Evolutionary conservation across 2,329 filamentous ascomycete genomes (phyloP).

Genomic region (Fusarium azukiicola): DNA sequence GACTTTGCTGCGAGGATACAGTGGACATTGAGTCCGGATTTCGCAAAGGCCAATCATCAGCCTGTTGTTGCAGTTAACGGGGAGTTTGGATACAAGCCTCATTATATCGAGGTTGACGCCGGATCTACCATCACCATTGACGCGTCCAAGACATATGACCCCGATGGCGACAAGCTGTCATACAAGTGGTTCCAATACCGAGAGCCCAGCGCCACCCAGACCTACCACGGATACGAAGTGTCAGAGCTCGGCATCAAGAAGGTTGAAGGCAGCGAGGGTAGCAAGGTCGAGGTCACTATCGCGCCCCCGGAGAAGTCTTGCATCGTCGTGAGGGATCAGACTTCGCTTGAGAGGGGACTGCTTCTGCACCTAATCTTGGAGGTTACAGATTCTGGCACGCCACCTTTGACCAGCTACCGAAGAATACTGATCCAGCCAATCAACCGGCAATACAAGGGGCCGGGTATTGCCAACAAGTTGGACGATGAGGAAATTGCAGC

Average conservation of each 20-base stretch:
- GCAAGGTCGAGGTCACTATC: slow-evolving; percentile 22
- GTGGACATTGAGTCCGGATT: slow-evolving; percentile 58
- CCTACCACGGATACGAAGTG: slow-evolving; percentile 23
- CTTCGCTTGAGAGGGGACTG: slow-evolving; percentile 31
- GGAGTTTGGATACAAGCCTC: slow-evolving; percentile 60
- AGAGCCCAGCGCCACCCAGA: slow-evolving; percentile 52
- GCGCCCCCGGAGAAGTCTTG: slow-evolving; percentile 34
- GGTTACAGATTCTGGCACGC: slow-evolving; percentile 36
- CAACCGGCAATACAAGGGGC: slow-evolving; percentile 25
- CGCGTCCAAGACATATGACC: slow-evolving; percentile 69
- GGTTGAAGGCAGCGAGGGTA: slow-evolving; percentile 18
- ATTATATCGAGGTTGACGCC: slow-evolving; percentile 64
- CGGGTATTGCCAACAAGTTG: slow-evolving; percentile 18
- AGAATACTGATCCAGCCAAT: slow-evolving; percentile 42
- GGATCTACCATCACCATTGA: slow-evolving; percentile 66
- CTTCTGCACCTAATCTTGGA: slow-evolving; percentile 41
- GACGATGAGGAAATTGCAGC: slow-evolving; percentile 17
- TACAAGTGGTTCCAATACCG: slow-evolving; percentile 75
- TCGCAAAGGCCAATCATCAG: slow-evolving; percentile 68
- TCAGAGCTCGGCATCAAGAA: slow-evolving; percentile 20
- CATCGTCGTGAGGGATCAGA: slow-evolving; percentile 32
- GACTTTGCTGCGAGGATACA: slow-evolving; percentile 68
- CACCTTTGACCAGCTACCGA: slow-evolving; percentile 37
- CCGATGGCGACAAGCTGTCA: slow-evolving; percentile 65
- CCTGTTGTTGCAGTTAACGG: slow-evolving; percentile 68